Base-by-base conservation (phyloP, 2,329 filamentous ascomycete genomes). In the Penicillium corylophilum region DNA sequence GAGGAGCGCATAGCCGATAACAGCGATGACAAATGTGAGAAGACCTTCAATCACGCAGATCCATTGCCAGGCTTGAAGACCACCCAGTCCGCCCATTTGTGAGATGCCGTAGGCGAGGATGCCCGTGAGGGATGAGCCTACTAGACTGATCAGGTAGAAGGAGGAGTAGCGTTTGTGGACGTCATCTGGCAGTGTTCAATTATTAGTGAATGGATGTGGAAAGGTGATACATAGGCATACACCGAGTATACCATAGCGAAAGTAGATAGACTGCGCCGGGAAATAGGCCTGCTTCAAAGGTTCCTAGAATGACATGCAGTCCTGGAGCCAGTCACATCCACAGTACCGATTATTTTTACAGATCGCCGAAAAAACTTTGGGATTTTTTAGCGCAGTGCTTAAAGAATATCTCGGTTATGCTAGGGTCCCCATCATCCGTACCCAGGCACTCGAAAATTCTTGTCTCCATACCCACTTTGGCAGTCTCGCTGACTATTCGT, bases 271-370 rank as follows among this genome's bases (percentile, higher is more conserved):
- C 24, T 9, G 36, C 31, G 3, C 50, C 53, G 2, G 54, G 50
- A 10, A 48, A 56, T 3, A 51, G 44, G 3, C 51, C 51, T 12
- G 51, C 51, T 38, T 56, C 54, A 3, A 51, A 31, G 1, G 39
- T 29, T 4, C 54, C 54, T 3, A 56, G 75, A 1, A 89, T 48
- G 0, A 84, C 71, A 40, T 86, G 74, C 35, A 86, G 69, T 0
- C 73, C 83, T n/a, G n/a, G n/a, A n/a, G n/a, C n/a, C n/a, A n/a
- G n/a, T n/a, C n/a, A n/a, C n/a, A n/a, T n/a, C n/a, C n/a, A n/a
- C n/a, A n/a, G n/a, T n/a, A n/a, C n/a, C n/a, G n/a, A n/a, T n/a
- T n/a, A n/a, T n/a, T n/a, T n/a, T n/a, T n/a, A n/a, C n/a, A n/a
- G n/a, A n/a, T n/a, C n/a, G n/a, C n/a, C n/a, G n/a, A n/a, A n/a